These are phyloP conservation scores for Botryosphaeria dothidea DNA, from an alignment of 2,329 filamentous ascomycete species.

Conservation along the genomic window DNA sequence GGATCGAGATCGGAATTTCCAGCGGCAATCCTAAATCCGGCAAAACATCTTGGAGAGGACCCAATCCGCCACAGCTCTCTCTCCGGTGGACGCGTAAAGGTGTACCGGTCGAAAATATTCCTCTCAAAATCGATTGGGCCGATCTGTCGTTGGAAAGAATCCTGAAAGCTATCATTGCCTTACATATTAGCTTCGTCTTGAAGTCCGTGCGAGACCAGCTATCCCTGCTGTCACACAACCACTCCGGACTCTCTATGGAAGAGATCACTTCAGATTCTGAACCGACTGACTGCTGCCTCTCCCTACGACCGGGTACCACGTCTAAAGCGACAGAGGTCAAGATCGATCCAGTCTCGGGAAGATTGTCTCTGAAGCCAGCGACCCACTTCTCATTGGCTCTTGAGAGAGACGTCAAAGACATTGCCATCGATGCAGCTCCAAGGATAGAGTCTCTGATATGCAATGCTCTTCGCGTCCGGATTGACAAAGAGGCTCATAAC, in stretches of 20 bases:
- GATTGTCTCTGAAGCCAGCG: constrained; percentile 66
- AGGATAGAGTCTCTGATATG: constrained; percentile 65
- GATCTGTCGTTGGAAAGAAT: constrained; percentile 73
- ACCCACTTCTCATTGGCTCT: constrained; percentile 44
- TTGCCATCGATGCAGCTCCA: constrained; percentile 57
- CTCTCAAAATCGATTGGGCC: constrained; percentile 67
- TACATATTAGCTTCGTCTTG: constrained; percentile 73
- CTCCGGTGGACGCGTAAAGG: constrained; percentile 84
- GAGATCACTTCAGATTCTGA: constrained; percentile 61
- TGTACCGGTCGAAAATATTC: constrained; percentile 68
- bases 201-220: constrained; percentile 65
- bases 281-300: constrained; percentile 67
- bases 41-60: constrained; percentile 36
- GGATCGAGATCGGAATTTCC: constrained; percentile 83
- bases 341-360: constrained; percentile 78
- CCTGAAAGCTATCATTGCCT: constrained; percentile 71
- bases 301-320: constrained; percentile 67
- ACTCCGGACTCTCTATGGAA: constrained; percentile 59
- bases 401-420: constrained; percentile 66
- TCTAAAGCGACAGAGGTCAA: constrained; percentile 59
- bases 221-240: constrained; percentile 56
- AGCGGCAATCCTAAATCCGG: constrained; percentile 55
- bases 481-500: constrained; percentile 61
- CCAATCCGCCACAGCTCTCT: constrained; percentile 46
- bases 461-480: constrained; percentile 60